Evolutionary conservation across 2,329 filamentous ascomycete genomes (phyloP).

Genomic region (Penicillium sp.): DNA sequence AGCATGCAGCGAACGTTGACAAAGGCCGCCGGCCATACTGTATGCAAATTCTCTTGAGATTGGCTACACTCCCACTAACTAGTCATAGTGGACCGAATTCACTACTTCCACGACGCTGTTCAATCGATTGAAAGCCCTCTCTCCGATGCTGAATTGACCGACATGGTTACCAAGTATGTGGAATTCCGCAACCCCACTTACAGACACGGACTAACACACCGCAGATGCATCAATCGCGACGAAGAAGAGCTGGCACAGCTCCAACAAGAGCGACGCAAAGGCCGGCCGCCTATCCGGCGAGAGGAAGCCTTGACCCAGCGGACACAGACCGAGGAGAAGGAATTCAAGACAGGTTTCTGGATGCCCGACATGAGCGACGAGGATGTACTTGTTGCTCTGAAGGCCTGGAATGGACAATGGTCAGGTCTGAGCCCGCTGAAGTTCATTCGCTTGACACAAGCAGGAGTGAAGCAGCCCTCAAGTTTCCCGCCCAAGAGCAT

Average conservation of each 20-base stretch:
- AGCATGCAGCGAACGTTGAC: slow-evolving; percentile 65
- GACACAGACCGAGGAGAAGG: slow-evolving; percentile 68
- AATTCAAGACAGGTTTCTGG: slow-evolving; percentile 78
- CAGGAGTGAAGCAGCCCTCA: slow-evolving; percentile 64
- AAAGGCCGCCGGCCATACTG: slow-evolving; percentile 73
- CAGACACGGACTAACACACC: not conserved
- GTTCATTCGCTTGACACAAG: slow-evolving; percentile 70
- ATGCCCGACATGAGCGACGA: slow-evolving; percentile 72
- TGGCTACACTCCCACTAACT: not conserved
- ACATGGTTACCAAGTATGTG: slow-evolving; percentile 60
- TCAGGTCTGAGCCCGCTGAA: slow-evolving; percentile 70
- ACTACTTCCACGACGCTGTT: slow-evolving; percentile 69
- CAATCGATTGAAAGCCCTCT: slow-evolving; percentile 32
- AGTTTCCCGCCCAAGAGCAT: slow-evolving; percentile 72
- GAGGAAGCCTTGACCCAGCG: slow-evolving; percentile 76
- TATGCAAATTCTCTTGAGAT: slow-evolving; percentile 42
- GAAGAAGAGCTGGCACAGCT: slow-evolving; percentile 38
- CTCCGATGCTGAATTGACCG: slow-evolving; percentile 38
- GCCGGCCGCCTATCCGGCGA: slow-evolving; percentile 71
- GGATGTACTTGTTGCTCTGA: slow-evolving; percentile 64
- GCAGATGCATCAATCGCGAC: slow-evolving; percentile 39
- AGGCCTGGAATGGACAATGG: slow-evolving; percentile 82
- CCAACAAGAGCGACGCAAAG: slow-evolving; percentile 68
- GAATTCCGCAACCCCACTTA: not conserved
- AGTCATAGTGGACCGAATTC: slow-evolving; percentile 60